Evolutionary conservation across 139 green algal species (phyloP).

Genomic region (Chlorella sp.): DNA sequence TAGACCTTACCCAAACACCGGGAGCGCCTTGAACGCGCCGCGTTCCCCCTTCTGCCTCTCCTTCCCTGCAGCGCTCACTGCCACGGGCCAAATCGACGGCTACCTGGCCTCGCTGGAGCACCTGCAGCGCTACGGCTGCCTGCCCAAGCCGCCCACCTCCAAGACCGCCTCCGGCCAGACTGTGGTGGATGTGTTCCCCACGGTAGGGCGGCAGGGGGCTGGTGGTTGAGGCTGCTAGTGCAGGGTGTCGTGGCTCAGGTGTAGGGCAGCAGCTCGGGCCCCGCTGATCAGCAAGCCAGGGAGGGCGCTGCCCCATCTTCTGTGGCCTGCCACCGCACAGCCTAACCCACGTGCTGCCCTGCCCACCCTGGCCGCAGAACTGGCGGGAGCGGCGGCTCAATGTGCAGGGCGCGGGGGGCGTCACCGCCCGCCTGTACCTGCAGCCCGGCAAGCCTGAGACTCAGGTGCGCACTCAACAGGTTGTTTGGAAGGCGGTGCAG

Average conservation of each 20-base stretch:
- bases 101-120: constrained; percentile 13
- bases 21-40: too few species aligned
- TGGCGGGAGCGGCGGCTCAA: constrained; percentile 3
- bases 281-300: too few species aligned
- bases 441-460: constrained; percentile 5
- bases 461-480: constrained; percentile 1
- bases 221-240: too few species aligned
- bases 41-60: too few species aligned
- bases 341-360: too few species aligned
- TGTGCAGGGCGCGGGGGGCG: constrained; percentile 12
- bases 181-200: constrained; percentile 9
- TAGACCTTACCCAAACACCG: too few species aligned
- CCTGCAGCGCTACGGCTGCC: neutral
- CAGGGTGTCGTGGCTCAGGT: too few species aligned
- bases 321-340: too few species aligned
- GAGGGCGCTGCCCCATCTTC: too few species aligned
- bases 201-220: neutral
- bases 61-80: neutral
- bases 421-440: constrained; percentile 21
- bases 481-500: too few species aligned
- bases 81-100: neutral
- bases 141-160: constrained; percentile 2
- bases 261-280: too few species aligned
- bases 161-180: neutral
- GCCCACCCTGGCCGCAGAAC: too few species aligned